phyloP scores from a whole-genome alignment of 2,329 filamentous ascomycete species.

The Fusarium guadeloupense region DNA sequence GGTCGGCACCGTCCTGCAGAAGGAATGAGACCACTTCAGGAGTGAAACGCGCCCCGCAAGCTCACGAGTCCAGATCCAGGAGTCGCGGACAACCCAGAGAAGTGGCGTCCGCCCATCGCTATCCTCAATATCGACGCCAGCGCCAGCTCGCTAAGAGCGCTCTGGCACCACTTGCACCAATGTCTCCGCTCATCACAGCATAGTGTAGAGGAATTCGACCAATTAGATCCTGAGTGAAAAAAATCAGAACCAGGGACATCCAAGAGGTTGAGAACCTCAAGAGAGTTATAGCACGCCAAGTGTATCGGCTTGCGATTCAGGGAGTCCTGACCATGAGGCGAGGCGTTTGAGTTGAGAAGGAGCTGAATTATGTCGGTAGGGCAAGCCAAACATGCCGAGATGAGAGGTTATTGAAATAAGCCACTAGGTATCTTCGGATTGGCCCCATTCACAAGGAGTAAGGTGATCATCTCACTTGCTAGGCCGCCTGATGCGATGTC shows the following conservation, averaged over 20 bases:
- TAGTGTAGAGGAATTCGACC: constrained; percentile 11
- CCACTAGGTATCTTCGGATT: neutral
- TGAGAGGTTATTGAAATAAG: neutral
- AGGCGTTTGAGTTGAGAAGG: neutral
- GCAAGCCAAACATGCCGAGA: neutral
- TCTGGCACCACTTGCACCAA: neutral
- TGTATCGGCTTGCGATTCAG: neutral
- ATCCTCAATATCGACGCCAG: constrained; percentile 1
- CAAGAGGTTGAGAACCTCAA: neutral
- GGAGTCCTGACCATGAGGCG: neutral
- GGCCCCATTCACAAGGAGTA: neutral
- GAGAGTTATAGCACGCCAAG: constrained; percentile 13
- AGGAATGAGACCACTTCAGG: no score
- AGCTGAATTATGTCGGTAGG: neutral
- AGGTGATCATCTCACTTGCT: no score
- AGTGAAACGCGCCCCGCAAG: no score
- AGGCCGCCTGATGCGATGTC: no score
- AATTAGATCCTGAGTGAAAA: neutral
- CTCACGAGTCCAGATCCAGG: no score
- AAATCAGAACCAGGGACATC: constrained; percentile 10
- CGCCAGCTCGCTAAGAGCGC: neutral
- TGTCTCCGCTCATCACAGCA: neutral
- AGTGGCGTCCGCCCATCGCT: constrained; percentile 17
- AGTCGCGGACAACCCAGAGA: constrained; percentile 19
- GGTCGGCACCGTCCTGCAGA: no score